Base-by-base conservation (phyloP, 305 asterid species). In the Euphrasia arctica region DNA sequence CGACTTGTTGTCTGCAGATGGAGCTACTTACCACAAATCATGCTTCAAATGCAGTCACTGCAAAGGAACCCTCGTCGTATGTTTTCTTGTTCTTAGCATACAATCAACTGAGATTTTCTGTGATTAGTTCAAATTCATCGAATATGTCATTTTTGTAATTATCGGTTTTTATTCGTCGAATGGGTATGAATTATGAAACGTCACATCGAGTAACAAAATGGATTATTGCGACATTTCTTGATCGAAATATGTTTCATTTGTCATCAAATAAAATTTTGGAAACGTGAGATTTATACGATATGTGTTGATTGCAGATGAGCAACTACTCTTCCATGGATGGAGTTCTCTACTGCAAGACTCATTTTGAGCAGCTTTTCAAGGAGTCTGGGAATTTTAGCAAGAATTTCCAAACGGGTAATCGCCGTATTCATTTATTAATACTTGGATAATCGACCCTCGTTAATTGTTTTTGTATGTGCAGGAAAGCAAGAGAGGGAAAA, bases 291-390 rank as follows among this genome's bases (percentile, higher is more conserved):
- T 47, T n/a, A n/a, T 10, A 47, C 9, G 43, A 3, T 47, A 47
- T 47, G 3, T 42, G 4, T 60, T 7, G 14, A 5, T 72, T 56
- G 62, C 78, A 91, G 98, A 91, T 91, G 98, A 87, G 97, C 85
- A 91, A 85, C 76, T 91, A 91, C 77, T 91, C 96, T 12, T 91
- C 98, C 70, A 91, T 91, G 98, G 97, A 91, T 79, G 98, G 98
- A 70, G 84, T 87, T 75, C 85, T 87, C 60, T 91, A 87, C 75
- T 91, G 97, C 91, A 91, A 91, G 79, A 11, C 98, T 63, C 98
- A 91, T 74, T 91, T 91, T 49, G 97, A 91, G 59, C 86, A 80
- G 63, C 83, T 82, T 42, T 78, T 67, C 69, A 80, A 80, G 80
- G 84, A 73, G 75, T 79, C 84, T 18, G 88, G 82, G 28, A 80